Evolutionary conservation across 2,329 filamentous ascomycete species (phyloP).

Genomic region (Apiospora koreana): DNA sequence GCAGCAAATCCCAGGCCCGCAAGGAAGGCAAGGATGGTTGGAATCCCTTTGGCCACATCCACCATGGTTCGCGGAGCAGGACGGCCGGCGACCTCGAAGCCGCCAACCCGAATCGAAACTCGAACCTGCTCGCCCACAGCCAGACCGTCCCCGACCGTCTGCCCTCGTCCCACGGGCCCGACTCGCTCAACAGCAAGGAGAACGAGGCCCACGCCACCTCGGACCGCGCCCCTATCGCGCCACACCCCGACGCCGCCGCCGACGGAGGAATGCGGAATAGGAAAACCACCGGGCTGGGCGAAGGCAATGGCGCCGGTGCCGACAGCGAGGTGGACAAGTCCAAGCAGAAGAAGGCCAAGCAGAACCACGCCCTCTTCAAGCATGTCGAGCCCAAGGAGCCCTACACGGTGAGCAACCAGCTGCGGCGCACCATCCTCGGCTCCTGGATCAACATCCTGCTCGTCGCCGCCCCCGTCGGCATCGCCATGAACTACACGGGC

Average conservation of each 20-base stretch:
- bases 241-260: not conserved
- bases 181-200: not conserved
- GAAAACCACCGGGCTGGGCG: not conserved
- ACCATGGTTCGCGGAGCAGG: conserved; percentile 37
- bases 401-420: conserved; percentile 64
- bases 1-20: conserved; percentile 46
- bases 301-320: no score
- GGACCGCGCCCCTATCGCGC: not conserved
- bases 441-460: conserved; percentile 88
- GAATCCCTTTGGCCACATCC: conserved; percentile 48
- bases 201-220: not conserved
- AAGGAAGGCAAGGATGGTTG: conserved; percentile 42
- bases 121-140: not conserved
- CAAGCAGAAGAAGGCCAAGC: conserved; percentile 39
- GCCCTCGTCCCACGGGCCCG: not conserved
- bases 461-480: conserved; percentile 76
- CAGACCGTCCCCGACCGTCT: not conserved
- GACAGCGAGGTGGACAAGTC: conserved; percentile 25
- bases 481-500: conserved; percentile 70
- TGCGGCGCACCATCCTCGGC: conserved; percentile 73
- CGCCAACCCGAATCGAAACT: conserved; percentile 22
- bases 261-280: not conserved
- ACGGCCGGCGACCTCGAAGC: conserved; percentile 22
- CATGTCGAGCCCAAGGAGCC: conserved; percentile 51
- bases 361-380: conserved; percentile 43